A percentile compares a stretch with the other conserved stretches of the same genome.
These are phyloP conservation scores for Plectosphaerella plurivora DNA, from an alignment of 2,329 filamentous ascomycete species.

Conservation along the genomic window DNA sequence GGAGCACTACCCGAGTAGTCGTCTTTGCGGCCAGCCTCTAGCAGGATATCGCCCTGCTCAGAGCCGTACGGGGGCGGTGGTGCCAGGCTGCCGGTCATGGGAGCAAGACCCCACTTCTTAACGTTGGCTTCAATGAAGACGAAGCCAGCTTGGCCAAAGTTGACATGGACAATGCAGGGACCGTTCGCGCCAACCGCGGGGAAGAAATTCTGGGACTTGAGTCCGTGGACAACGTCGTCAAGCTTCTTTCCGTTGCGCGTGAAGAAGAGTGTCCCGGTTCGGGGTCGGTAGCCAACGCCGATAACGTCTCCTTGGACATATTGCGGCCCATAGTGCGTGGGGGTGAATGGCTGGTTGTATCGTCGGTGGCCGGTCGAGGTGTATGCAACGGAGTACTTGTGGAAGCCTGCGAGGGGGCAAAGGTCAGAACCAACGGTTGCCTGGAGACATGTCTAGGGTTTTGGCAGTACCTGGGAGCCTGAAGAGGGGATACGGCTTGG, in stretches of 20 bases:
- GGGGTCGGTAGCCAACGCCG: slow-evolving; percentile 89
- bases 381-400: slow-evolving; percentile 91
- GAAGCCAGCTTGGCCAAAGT: slow-evolving; percentile 96
- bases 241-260: slow-evolving; percentile 97
- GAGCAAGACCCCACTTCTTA: slow-evolving; percentile 98
- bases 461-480: slow-evolving; percentile 73
- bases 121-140: slow-evolving; percentile 99
- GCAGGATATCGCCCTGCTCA: slow-evolving; percentile 91
- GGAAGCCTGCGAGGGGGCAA: slow-evolving; percentile 58
- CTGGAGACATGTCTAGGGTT: not conserved
- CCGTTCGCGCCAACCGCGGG: slow-evolving; percentile 95
- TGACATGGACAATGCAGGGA: slow-evolving; percentile 88
- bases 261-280: slow-evolving; percentile 94
- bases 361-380: slow-evolving; percentile 81
- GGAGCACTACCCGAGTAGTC: slow-evolving; percentile 40
- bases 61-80: slow-evolving; percentile 95
- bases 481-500: slow-evolving; percentile 95
- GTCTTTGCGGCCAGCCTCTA: slow-evolving; percentile 75
- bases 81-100: slow-evolving; percentile 90
- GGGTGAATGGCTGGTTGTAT: slow-evolving; percentile 86
- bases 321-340: slow-evolving; percentile 74
- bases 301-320: slow-evolving; percentile 94
- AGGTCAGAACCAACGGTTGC: slow-evolving; percentile 1
- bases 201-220: slow-evolving; percentile 96
- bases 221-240: slow-evolving; percentile 87